Evolutionary conservation across 768 basidiomycete species (phyloP).

Genomic region (Mycena haematopus): DNA sequence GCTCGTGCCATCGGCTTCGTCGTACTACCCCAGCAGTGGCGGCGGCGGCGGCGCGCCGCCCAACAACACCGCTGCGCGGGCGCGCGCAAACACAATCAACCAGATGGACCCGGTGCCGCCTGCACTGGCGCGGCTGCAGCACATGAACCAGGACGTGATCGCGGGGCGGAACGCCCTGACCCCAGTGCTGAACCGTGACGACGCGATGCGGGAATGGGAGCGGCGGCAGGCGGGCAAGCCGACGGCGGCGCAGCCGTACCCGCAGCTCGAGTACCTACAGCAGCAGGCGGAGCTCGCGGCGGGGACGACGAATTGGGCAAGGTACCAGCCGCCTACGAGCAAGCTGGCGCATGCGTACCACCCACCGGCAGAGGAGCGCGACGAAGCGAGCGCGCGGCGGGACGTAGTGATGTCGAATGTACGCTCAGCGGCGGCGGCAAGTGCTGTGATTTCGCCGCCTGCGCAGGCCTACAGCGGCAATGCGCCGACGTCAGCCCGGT

Average conservation of each 20-base stretch:
- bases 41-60: background rate
- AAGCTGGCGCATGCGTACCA: constrained; percentile 72
- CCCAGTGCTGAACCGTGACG: constrained; percentile 93
- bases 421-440: constrained; percentile 59
- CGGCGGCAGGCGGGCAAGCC: constrained; percentile 80
- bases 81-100: constrained; percentile 91
- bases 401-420: constrained; percentile 87
- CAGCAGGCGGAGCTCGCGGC: constrained; percentile 90
- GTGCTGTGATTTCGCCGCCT: constrained; percentile 74
- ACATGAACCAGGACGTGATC: constrained; percentile 86
- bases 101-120: constrained; percentile 93
- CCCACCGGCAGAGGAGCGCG: constrained; percentile 59
- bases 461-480: constrained; percentile 72
- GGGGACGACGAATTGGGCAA: constrained; percentile 60
- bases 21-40: constrained; percentile 66
- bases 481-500: constrained; percentile 64
- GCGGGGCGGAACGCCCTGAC: constrained; percentile 84
- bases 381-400: constrained; percentile 45
- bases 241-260: constrained; percentile 77
- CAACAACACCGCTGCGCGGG: constrained; percentile 48
- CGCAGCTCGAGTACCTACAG: constrained; percentile 89
- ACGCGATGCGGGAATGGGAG: constrained; percentile 97
- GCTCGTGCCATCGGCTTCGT: constrained; percentile 59
- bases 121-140: constrained; percentile 86
- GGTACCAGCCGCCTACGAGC: constrained; percentile 69